A percentile compares a stretch with the other conserved stretches of the same genome.
phyloP scores from a whole-genome alignment of 208 protist genomes.

The Herpetomonas samuelpessoai region DNA sequence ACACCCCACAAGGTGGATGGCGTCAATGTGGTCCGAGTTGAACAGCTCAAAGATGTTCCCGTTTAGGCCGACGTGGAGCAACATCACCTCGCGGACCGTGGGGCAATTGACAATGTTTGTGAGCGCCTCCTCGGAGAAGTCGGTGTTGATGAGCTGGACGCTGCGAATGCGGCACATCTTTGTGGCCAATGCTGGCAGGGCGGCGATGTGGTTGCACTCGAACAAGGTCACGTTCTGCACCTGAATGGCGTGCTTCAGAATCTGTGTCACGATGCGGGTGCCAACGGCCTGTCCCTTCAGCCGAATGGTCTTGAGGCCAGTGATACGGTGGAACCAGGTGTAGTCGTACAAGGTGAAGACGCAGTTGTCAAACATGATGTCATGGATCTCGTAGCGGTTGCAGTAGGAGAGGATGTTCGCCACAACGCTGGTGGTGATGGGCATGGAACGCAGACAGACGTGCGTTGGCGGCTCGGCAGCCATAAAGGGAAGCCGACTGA shows the following conservation, averaged over 20 bases:
- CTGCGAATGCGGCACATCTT: conserved; percentile 6
- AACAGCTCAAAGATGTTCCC: conserved; percentile 34
- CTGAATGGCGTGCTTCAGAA: conserved; percentile 10
- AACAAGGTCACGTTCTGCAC: conserved; percentile 27
- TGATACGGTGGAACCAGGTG: conserved; percentile 19
- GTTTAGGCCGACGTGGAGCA: conserved; percentile 30
- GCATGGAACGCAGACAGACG: conserved; percentile 28
- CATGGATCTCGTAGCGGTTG: conserved; percentile 12
- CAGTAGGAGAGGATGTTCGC: conserved; percentile 25
- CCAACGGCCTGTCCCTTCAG: conserved; percentile 19
- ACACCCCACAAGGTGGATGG: conserved; percentile 34
- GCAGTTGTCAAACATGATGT: conserved; percentile 38
- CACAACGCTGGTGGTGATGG: conserved; percentile 20
- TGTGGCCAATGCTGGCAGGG: conserved; percentile 6
- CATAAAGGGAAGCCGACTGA: conserved; percentile 21
- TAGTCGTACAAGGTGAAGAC: conserved; percentile 21
- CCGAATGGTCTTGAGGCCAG: conserved; percentile 16
- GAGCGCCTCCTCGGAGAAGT: conserved; percentile 22
- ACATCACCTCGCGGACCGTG: conserved; percentile 21
- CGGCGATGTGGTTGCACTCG: conserved; percentile 16
- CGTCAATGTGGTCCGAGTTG: conserved; percentile 25
- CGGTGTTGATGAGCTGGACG: conserved; percentile 30
- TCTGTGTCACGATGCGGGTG: conserved; percentile 14
- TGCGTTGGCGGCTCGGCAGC: conserved; percentile 12
- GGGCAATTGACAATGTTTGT: conserved; percentile 18